Evolutionary conservation across 371 early-diverging fungal genomes (phyloP), one percentile per base, ranked within the genome.

Genomic region (Zopfochytrium polystomum): DNA sequence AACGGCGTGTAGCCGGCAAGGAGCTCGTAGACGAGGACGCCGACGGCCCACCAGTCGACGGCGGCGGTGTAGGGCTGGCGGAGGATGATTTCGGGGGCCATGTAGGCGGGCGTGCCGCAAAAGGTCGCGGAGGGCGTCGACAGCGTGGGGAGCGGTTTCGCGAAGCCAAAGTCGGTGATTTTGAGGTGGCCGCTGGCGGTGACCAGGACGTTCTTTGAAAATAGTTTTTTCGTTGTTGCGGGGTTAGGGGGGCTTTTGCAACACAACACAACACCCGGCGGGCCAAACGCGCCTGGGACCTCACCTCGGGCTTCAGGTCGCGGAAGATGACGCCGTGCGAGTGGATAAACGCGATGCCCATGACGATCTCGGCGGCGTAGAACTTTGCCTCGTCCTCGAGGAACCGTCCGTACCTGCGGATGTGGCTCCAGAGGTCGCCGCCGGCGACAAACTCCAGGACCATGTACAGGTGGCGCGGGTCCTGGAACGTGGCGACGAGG

Each of bases 91-190:
- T n/a, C n/a, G n/a, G n/a, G n/a, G n/a, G 97, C 96, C 68, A 98
- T 82, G 70, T 97, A 97, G 63, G 96, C 98, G 7, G 98, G 97
- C 29, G 98, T 97, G 2, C 90, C 90, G 65, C 92, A 90, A 54
- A 90, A 89, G 2, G 91, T 42, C 3, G 79, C 79, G 2, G 76
- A 73, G 23, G 71, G 68, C 13, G 60, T 58, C 25, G 82, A 65
- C 7, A 72, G 59, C 49, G 81, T 85, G 29, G 89, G 85, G 0
- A 96, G 88, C 63, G 84, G 73, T 66, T 95, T 96, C 50, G 98
- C 94, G n/a, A n/a, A n/a, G n/a, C n/a, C n/a, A n/a, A n/a, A n/a
- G n/a, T n/a, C n/a, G n/a, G n/a, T n/a, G n/a, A 87, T 66, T 66
- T 85, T 85, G 44, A 85, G 74, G 72, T 98, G 95, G 1, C 99